These are phyloP conservation scores for Chondrus crispus DNA, from an alignment of 23 red algal genomes.

Conservation along the genomic window DNA sequence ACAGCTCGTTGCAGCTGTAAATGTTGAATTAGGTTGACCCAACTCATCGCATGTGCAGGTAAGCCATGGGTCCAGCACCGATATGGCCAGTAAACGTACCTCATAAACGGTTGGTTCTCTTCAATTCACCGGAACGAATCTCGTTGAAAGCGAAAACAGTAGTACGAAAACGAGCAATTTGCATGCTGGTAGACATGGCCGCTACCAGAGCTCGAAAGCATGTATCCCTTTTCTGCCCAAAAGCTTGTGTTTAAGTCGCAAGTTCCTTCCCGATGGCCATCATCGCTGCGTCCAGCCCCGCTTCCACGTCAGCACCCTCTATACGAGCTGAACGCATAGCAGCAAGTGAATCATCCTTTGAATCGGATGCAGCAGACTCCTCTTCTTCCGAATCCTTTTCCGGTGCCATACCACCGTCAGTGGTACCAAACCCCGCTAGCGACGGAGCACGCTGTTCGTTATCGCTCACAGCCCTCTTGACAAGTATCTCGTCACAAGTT, in stretches of 20 bases:
- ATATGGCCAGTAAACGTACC: too few relatives aligned
- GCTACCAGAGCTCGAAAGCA: too few relatives aligned
- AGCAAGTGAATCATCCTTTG: background rate
- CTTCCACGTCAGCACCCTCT: constrained; percentile 31
- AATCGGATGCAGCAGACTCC: background rate
- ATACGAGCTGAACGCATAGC: background rate
- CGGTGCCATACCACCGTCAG: background rate
- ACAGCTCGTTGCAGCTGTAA: too few relatives aligned
- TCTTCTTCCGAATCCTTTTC: background rate
- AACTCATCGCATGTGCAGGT: too few relatives aligned
- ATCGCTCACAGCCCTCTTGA: constrained; percentile 16
- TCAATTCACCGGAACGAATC: too few relatives aligned
- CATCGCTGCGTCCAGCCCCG: constrained; percentile 42
- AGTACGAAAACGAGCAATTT: too few relatives aligned
- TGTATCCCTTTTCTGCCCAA: background rate
- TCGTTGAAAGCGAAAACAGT: too few relatives aligned
- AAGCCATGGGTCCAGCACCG: too few relatives aligned
- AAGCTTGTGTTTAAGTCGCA: background rate
- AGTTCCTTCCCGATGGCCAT: constrained; percentile 39
- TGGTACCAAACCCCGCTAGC: background rate
- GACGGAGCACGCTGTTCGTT: constrained; percentile 16
- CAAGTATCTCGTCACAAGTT: constrained; percentile 18
- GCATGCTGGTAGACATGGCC: too few relatives aligned
- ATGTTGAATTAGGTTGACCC: too few relatives aligned
- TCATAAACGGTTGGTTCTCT: too few relatives aligned